Evolutionary conservation across 2,329 filamentous ascomycete species (phyloP), one percentile per base, ranked within the genome.

Genomic region (Periconia sp.): DNA sequence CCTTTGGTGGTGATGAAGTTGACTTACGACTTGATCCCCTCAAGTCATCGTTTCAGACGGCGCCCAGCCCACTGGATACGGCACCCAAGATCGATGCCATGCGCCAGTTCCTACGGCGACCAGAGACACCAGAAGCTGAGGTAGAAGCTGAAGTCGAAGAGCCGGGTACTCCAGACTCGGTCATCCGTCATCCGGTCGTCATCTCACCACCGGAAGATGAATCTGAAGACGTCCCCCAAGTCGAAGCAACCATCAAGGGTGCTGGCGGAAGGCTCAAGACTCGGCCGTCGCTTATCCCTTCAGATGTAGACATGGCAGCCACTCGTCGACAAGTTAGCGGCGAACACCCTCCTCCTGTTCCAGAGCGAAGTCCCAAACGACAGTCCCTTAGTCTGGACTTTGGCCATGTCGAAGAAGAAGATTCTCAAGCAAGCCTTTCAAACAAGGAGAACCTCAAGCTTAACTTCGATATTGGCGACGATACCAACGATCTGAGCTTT

Each of bases 201-300:
- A 53, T 63, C 29, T 56, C 60, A 13, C 58, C 65, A 52, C 70
- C 55, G 6, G 66, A 74, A 3, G 68, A 71, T 12, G 78, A 83
- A 32, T 82, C 83, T 0, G 83, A 84, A 2, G 78, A 78, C 24
- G 83, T 97, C 44, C 91, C 92, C 1, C 91, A 95, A 58, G 83
- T 85, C 33, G 75, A 89, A 34, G 90, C 92, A 4, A 96, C 92
- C 0, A 92, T 97, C 72, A 94, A 92, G 68, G 88, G 91, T 7
- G 85, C 88, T 16, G 89, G 90, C 6, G 89, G 89, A 9, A 90
- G 86, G 68, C 79, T 97, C 28, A 96, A 95, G 77, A 94, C 92
- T 0, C 83, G 92, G 23, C 84, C 90, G 12, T 96, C 92, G 2
- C 84, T 90, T 26, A 95, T 92, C 0, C 92, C 91, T 2, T 86